phyloP scores from a whole-genome alignment of 257 asterid species.

The Przewalskia tangutica region DNA sequence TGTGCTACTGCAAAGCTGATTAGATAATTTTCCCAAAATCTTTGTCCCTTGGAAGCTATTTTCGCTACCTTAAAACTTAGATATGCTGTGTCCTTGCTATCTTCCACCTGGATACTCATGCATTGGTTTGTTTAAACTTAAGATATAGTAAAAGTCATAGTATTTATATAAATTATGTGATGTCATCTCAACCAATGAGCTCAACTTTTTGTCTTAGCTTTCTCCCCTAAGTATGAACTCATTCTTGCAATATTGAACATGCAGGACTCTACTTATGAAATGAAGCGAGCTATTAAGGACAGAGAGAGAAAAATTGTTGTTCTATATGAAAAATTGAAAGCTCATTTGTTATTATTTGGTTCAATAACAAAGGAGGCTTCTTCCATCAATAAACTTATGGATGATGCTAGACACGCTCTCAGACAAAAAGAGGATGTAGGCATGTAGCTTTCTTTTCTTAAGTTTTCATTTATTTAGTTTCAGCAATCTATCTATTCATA shows the following conservation, averaged over 20 bases:
- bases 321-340: constrained; percentile 27
- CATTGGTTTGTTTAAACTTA: background rate
- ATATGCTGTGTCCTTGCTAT: background rate
- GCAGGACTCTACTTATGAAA: constrained; percentile 28
- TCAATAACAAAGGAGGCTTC: constrained; percentile 31
- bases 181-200: background rate
- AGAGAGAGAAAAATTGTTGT: constrained; percentile 21
- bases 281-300: constrained; percentile 26
- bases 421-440: constrained; percentile 35
- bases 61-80: background rate
- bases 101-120: background rate
- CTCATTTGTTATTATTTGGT: constrained; percentile 17
- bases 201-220: background rate
- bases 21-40: background rate
- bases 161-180: background rate
- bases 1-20: background rate
- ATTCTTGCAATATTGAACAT: background rate
- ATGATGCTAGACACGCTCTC: constrained; percentile 15
- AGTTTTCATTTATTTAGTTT: background rate
- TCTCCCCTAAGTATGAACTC: too few species aligned
- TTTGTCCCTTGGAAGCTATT: background rate
- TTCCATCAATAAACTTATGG: constrained; percentile 25
- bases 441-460: constrained; percentile 15
- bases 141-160: background rate
- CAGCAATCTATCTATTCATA: background rate